phyloP scores from a whole-genome alignment of 345 rosid species.

The Salix koriyanagi region DNA sequence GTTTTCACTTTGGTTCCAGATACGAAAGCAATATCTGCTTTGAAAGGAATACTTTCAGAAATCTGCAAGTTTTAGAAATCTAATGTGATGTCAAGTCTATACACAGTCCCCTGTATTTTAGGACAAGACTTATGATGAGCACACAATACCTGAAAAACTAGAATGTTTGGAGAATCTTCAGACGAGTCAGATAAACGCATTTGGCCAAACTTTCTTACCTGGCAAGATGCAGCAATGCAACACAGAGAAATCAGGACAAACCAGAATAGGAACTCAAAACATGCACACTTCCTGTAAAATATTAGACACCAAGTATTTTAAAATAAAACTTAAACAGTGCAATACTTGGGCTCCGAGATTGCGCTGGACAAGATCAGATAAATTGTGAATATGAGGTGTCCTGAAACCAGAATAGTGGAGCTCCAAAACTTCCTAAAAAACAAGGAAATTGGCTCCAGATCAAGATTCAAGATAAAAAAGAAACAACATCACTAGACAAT shows the following conservation, averaged over 20 bases:
- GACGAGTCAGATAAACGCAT: slow-evolving; percentile 64
- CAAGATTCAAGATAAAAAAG: slow-evolving; percentile 15
- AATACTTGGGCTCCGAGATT: slow-evolving; percentile 61
- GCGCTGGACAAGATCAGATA: slow-evolving; percentile 69
- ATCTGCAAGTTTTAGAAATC: slow-evolving; percentile 41
- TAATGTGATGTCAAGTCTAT: slow-evolving; percentile 3
- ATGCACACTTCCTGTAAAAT: slow-evolving; percentile 2
- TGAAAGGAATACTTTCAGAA: slow-evolving; percentile 57
- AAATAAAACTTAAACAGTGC: not conserved
- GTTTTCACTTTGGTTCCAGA: slow-evolving; percentile 47
- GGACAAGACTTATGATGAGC: not conserved
- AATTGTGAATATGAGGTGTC: slow-evolving; percentile 74
- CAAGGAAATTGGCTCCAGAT: slow-evolving; percentile 16
- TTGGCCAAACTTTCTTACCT: slow-evolving; percentile 45
- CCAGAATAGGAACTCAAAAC: not conserved
- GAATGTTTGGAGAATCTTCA: slow-evolving; percentile 51
- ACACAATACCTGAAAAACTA: slow-evolving; percentile 71
- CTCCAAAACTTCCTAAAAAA: slow-evolving; percentile 52
- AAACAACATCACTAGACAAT: not conserved
- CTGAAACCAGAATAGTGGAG: slow-evolving; percentile 80
- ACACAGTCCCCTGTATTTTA: slow-evolving; percentile 1
- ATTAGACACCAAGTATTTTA: slow-evolving; percentile 8
- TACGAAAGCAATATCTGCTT: slow-evolving; percentile 64
- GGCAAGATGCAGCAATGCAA: slow-evolving; percentile 9
- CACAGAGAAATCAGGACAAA: not conserved